Conservation (phyloP, 2,329 filamentous ascomycete genomes). For the Ceratocystiopsis sp. region DNA sequence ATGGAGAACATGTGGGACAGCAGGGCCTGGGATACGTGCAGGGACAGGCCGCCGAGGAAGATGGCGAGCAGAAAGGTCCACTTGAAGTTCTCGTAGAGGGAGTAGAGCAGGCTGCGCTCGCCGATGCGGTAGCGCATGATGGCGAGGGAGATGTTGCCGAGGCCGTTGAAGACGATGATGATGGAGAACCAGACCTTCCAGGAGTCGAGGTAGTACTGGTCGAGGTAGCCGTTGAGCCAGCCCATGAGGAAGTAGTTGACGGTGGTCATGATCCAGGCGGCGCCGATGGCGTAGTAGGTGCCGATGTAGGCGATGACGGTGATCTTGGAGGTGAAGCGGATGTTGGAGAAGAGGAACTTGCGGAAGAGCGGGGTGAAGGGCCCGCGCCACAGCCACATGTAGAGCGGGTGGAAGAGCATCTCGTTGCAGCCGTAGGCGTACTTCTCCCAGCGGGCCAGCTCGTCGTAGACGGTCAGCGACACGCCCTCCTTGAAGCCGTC, state of each 20-base stretch:
- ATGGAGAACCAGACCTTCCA: conserved; percentile 72
- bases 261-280: conserved; percentile 56
- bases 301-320: conserved; percentile 64
- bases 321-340: conserved; percentile 58
- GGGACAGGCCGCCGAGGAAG: conserved; percentile 65
- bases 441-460: conserved; percentile 73
- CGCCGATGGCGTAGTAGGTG: conserved; percentile 64
- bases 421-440: conserved; percentile 76
- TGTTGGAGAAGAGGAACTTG: conserved; percentile 54
- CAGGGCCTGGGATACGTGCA: conserved; percentile 68
- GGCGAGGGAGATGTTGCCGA: conserved; percentile 56
- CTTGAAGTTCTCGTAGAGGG: conserved; percentile 49
- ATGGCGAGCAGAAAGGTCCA: conserved; percentile 61
- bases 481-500: conserved; percentile 74
- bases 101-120: conserved; percentile 40
- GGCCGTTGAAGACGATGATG: conserved; percentile 59
- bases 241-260: conserved; percentile 62
- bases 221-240: conserved; percentile 60
- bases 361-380: conserved; percentile 69
- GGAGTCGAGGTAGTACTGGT: conserved; percentile 65
- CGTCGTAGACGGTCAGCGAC: conserved; percentile 70
- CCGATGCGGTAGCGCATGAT: conserved; percentile 56
- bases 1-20: conserved; percentile 72
- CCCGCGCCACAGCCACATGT: conserved; percentile 53
- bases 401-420: conserved; percentile 62